Evolutionary conservation across 1,284 basidiomycete genomes (phyloP), one percentile per base, ranked within the genome.

Genomic region (Ceratobasidium sp.): DNA sequence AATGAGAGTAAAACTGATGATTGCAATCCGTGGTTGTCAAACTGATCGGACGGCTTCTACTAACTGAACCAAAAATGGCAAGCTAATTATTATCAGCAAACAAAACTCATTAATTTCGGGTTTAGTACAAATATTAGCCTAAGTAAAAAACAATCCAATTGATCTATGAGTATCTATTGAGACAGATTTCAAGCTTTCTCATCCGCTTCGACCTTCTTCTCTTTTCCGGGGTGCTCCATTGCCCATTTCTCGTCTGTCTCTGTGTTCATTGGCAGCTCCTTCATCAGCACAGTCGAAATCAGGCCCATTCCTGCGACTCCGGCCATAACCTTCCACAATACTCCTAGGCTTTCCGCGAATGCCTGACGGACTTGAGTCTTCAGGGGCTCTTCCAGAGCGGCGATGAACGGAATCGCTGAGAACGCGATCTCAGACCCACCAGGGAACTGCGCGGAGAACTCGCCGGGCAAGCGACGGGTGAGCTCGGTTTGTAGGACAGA

Each of bases 321-420:
- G 41, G 78, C 74, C 73, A 80, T 75, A 2, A 77, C 76, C 23
- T 72, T 73, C 80, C 79, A 82, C 14, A 83, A 74, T 18, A 77
- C 52, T 23, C 73, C 70, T 30, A 82, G 61, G 50, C 80, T 79
- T 18, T 77, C 76, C 0, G 78, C 79, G 70, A 82, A 83, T 18
- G 82, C 81, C 30, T 72, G 64, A 50, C 70, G 64, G 4, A 75
- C 76, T 41, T 64, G 76, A 54, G 59, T 75, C 67, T 32, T 73
- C 28, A 84, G 77, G 0, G 79, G 81, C 73, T 82, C 79, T 0
- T 77, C 73, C 1, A 85, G 79, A 0, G 30, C 21, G 0, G n/a
- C 21, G 32, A 84, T 82, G n/a, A 73, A 38, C 0, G 83, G 82
- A 58, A 85, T 83, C 1, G 79, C 78, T 2, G 80, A 78, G 75